phyloP scores from a whole-genome alignment of 495 filamentous ascomycete genomes.

The Penicillium dipodomyicola region DNA sequence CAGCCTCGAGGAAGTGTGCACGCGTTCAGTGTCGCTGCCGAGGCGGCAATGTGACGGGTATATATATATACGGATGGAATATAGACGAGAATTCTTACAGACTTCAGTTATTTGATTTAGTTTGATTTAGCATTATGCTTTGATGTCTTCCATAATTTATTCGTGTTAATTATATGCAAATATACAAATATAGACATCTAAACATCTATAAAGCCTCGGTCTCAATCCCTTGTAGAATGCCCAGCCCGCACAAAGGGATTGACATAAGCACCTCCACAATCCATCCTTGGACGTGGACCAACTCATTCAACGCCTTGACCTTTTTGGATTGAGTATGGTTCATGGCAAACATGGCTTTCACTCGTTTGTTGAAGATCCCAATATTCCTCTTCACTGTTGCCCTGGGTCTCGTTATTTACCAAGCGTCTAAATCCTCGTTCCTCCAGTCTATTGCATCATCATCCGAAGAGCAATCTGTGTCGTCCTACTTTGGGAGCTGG shows the following conservation, averaged over 20 bases:
- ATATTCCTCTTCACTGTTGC: not conserved
- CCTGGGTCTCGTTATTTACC: not conserved
- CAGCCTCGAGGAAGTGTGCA: too few relatives aligned
- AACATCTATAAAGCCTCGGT: too few relatives aligned
- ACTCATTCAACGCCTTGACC: not conserved
- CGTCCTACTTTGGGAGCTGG: not conserved
- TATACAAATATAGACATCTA: too few relatives aligned
- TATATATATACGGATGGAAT: too few relatives aligned
- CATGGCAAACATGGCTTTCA: not conserved
- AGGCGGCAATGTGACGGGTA: too few relatives aligned
- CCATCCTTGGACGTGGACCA: not conserved
- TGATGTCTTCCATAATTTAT: too few relatives aligned
- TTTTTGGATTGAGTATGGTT: not conserved
- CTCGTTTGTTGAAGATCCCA: not conserved
- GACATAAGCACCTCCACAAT: not conserved
- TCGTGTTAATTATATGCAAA: too few relatives aligned
- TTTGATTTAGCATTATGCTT: too few relatives aligned
- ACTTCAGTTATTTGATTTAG: too few relatives aligned
- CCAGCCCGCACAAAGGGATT: not conserved
- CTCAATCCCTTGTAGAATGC: too few relatives aligned
- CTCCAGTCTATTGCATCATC: not conserved
- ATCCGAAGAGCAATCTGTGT: not conserved
- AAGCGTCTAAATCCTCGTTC: not conserved
- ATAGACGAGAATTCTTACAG: too few relatives aligned
- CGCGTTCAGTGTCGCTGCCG: too few relatives aligned